phyloP scores from a whole-genome alignment of 2,329 filamentous ascomycete species.

The Scopulariopsis brevicaulis region DNA sequence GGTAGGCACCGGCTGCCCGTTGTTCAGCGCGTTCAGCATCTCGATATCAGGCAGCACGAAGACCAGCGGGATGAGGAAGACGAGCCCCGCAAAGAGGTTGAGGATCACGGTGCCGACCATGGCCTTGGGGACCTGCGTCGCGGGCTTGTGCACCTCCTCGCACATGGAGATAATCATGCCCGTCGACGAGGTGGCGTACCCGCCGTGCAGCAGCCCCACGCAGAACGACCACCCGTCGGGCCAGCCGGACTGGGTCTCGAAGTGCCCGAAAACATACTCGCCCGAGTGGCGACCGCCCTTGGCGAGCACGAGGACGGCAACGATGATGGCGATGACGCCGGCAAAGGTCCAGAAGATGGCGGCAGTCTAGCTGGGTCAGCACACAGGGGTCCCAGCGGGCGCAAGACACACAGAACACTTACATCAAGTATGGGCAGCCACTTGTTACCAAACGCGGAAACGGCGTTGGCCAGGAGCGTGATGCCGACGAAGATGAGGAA shows the following conservation, averaged over 20 bases:
- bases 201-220: constrained; percentile 60
- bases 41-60: constrained; percentile 57
- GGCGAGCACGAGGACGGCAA: constrained; percentile 52
- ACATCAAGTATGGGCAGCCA: constrained; percentile 61
- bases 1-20: constrained; percentile 50
- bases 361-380: constrained; percentile 39
- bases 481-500: constrained; percentile 62
- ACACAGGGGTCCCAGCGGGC: neutral
- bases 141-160: constrained; percentile 57
- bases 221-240: constrained; percentile 60
- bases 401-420: constrained; percentile 20
- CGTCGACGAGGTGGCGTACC: constrained; percentile 63
- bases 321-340: constrained; percentile 53
- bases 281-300: constrained; percentile 55
- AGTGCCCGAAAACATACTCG: constrained; percentile 54
- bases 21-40: constrained; percentile 37
- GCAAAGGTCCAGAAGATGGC: constrained; percentile 68
- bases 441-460: constrained; percentile 56
- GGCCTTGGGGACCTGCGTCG: constrained; percentile 59
- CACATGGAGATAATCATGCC: constrained; percentile 77
- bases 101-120: constrained; percentile 58
- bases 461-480: constrained; percentile 50
- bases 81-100: constrained; percentile 53
- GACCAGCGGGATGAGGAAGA: constrained; percentile 57
- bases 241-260: constrained; percentile 61